Base-by-base conservation (phyloP, 1,139 yeast genomes). In the Lodderomyces margitis region DNA sequence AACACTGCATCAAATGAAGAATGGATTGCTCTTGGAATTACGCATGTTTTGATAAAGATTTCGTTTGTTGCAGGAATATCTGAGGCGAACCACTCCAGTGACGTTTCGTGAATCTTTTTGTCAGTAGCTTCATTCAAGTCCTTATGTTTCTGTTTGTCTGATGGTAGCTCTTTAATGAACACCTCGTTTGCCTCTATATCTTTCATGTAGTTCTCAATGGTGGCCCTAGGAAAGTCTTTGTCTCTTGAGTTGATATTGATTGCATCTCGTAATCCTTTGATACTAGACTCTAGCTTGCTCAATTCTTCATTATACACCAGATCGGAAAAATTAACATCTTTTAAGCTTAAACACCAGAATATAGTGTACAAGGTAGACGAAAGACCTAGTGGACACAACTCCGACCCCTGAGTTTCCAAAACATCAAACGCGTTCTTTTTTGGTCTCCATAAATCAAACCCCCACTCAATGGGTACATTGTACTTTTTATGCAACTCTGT, bases 1-100 rank as follows among this genome's bases (percentile, higher is more conserved):
- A 67, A 89, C 1, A 85, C 73, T 0, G 98, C 96, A 64, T 91
- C 98, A 47, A 83, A 78, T 0, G 96, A 83, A 0, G 97, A 87
- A 51, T 84, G 88, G 3, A 84, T 60, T 3, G 83, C 75, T 52
- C 97, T 71, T 12, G 96, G 97, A 15, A 89, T 61, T 5, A 88
- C 55, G 60, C 96, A 87, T 41, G 64, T 63, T 46, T 84, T 83
- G 27, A 87, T 56, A 43, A 88, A 72, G 12, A 41, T 40, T 24
- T 43, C 42, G 3, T 21, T 12, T 12, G n/a, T 23, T 5, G 8
- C 24, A 12, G 36, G 17, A 33, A 8, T 8, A 11, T 37, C 42
- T 10, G 40, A 44, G 4, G 44, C 33, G 43, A 69, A 66, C 72
- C 71, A 68, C 3, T 37, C 36, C 0, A 34, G 5, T 1, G 64